phyloP scores from a whole-genome alignment of 1,284 basidiomycete genomes.

The Malassezia sp. region DNA sequence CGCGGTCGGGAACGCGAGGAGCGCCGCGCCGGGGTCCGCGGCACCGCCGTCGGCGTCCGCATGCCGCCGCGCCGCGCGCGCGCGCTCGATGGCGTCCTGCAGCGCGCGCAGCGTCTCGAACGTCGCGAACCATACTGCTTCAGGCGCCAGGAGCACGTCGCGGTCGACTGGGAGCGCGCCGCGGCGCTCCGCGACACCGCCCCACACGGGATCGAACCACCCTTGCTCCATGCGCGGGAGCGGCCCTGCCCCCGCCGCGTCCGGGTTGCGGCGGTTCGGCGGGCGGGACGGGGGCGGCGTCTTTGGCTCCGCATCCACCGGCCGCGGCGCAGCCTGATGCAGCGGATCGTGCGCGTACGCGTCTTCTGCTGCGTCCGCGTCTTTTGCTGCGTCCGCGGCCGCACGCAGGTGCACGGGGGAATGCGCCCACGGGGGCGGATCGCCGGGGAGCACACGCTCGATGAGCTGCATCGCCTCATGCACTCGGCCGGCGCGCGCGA shows the following conservation, averaged over 20 bases:
- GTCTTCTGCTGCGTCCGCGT: not conserved
- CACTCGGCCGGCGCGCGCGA: slow-evolving; percentile 66
- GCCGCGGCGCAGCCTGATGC: not conserved
- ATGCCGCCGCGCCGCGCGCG: not conserved
- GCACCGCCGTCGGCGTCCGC: not conserved
- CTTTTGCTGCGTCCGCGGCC: not conserved
- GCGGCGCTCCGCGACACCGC: too few species aligned
- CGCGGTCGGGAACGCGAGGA: slow-evolving; percentile 4
- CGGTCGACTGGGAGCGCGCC: not conserved
- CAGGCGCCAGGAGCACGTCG: not conserved
- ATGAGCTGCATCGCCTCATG: slow-evolving; percentile 71
- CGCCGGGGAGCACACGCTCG: slow-evolving; percentile 58
- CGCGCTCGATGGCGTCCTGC: not conserved
- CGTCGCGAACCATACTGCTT: slow-evolving; percentile 1
- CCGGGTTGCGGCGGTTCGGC: not conserved
- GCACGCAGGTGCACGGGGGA: not conserved
- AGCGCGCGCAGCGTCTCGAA: slow-evolving; percentile 7
- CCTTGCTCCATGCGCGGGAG: too few species aligned
- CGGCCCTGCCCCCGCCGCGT: too few species aligned
- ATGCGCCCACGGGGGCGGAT: slow-evolving; percentile 5
- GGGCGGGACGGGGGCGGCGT: not conserved
- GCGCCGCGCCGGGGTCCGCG: not conserved
- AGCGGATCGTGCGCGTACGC: slow-evolving; percentile 7
- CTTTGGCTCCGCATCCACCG: not conserved
- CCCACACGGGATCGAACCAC: too few species aligned